A percentile compares a stretch with the other conserved stretches of the same genome.
Conservation (phyloP, 306 rosid genomes). For the Gastrolobium villosum region DNA sequence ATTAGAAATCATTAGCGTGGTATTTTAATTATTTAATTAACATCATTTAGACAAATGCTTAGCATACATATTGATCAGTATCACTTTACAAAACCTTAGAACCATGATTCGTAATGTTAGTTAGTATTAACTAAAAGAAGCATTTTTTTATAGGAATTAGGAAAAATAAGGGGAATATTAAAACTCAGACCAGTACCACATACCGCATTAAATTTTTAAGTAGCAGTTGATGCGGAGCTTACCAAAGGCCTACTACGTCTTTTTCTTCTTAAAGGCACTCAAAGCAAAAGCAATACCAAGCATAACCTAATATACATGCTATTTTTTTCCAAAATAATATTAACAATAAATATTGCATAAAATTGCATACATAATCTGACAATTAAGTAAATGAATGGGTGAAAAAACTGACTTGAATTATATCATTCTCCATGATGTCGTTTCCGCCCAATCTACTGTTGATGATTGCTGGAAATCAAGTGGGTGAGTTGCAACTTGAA, state of each 20-base stretch:
- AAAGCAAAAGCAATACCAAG: constrained; percentile 22
- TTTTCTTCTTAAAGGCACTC: background rate
- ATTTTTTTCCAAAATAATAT: background rate
- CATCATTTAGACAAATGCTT: constrained; percentile 13
- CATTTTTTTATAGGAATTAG: background rate
- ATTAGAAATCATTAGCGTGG: constrained; percentile 9
- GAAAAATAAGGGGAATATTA: background rate
- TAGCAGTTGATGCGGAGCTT: background rate
- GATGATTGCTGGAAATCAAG: constrained; percentile 86
- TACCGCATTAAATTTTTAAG: background rate
- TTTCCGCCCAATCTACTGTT: constrained; percentile 83
- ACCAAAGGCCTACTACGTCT: background rate
- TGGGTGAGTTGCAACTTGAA: constrained; percentile 59
- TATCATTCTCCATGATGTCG: constrained; percentile 81
- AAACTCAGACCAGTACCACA: constrained; percentile 15
- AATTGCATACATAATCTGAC: constrained; percentile 28
- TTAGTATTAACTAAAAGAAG: constrained; percentile 20
- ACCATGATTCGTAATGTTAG: background rate
- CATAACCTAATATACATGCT: background rate
- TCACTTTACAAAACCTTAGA: constrained; percentile 12
- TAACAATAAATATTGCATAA: background rate
- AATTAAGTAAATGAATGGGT: constrained; percentile 16
- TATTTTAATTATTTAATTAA: background rate
- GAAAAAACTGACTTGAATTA: constrained; percentile 75
- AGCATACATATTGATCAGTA: background rate